These are phyloP conservation scores for Gaertneriomyces sp. DNA, from an alignment of 192 early-diverging fungal genomes.

Conservation along the genomic window DNA sequence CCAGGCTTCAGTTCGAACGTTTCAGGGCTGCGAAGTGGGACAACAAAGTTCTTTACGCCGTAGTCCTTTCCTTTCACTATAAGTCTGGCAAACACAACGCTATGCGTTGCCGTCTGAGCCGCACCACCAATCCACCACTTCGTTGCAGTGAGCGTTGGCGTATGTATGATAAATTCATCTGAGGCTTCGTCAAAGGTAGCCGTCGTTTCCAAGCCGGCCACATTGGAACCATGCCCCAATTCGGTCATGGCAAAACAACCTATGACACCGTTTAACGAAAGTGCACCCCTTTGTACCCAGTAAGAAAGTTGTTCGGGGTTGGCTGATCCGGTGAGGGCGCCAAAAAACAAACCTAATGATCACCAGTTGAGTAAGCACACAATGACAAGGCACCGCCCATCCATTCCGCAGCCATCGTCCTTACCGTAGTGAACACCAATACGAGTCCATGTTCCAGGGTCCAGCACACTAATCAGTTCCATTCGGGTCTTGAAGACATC, in stretches of 20 bases:
- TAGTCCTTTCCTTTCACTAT: slow-evolving; percentile 75
- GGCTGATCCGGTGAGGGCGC: slow-evolving; percentile 77
- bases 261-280: slow-evolving; percentile 74
- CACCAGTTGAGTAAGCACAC: not conserved
- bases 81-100: slow-evolving; percentile 79
- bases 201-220: slow-evolving; percentile 85
- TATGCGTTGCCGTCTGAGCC: slow-evolving; percentile 87
- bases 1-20: slow-evolving; percentile 79
- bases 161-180: slow-evolving; percentile 72
- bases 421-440: slow-evolving; percentile 76
- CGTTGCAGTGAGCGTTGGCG: slow-evolving; percentile 48
- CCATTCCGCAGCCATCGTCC: not conserved
- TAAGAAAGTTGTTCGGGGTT: slow-evolving; percentile 78
- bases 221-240: slow-evolving; percentile 79
- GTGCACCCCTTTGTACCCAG: slow-evolving; percentile 80
- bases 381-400: not conserved
- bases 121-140: slow-evolving; percentile 99
- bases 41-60: slow-evolving; percentile 86
- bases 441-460: slow-evolving; percentile 87
- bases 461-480: slow-evolving; percentile 74
- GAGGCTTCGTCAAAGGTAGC: slow-evolving; percentile 78
- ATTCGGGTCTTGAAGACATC: slow-evolving; percentile 70
- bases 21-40: slow-evolving; percentile 77
- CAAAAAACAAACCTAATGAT: slow-evolving; percentile 72
- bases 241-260: slow-evolving; percentile 97